phyloP scores from a whole-genome alignment of 331 rosid genomes.

The Pyrus hybrid region DNA sequence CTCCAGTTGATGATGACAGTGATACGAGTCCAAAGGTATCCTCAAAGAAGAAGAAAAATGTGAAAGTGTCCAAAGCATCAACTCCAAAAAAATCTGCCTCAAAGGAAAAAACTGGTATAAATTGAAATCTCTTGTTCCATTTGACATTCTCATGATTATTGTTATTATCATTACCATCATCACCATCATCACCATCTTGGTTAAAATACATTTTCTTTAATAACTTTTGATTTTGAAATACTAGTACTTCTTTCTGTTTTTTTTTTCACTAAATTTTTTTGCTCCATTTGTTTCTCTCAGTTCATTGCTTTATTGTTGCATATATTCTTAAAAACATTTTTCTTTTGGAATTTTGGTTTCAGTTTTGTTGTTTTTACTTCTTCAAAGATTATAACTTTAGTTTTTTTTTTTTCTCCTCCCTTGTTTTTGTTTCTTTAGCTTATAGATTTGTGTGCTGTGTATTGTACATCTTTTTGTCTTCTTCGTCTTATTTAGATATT shows the following conservation, averaged over 20 bases:
- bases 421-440: too few species aligned
- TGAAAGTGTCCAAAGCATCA: conserved; percentile 38
- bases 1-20: conserved; percentile 48
- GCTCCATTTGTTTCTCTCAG: too few species aligned
- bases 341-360: too few species aligned
- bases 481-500: background rate
- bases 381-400: too few species aligned
- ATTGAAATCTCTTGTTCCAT: conserved; percentile 2
- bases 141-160: background rate
- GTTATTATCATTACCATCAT: background rate
- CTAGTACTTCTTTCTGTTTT: too few species aligned
- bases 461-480: background rate
- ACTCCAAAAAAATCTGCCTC: conserved; percentile 43
- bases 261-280: too few species aligned
- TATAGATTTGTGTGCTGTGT: too few species aligned
- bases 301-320: too few species aligned
- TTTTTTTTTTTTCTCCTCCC: too few species aligned
- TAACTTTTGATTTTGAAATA: background rate
- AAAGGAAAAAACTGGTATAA: conserved; percentile 71
- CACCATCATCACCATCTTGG: background rate
- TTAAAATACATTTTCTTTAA: background rate
- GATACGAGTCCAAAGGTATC: conserved; percentile 72
- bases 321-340: too few species aligned
- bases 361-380: too few species aligned
- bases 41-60: conserved; percentile 73